Conservation (phyloP, 2,329 filamentous ascomycete genomes). For the Cryphonectria radicalis region DNA sequence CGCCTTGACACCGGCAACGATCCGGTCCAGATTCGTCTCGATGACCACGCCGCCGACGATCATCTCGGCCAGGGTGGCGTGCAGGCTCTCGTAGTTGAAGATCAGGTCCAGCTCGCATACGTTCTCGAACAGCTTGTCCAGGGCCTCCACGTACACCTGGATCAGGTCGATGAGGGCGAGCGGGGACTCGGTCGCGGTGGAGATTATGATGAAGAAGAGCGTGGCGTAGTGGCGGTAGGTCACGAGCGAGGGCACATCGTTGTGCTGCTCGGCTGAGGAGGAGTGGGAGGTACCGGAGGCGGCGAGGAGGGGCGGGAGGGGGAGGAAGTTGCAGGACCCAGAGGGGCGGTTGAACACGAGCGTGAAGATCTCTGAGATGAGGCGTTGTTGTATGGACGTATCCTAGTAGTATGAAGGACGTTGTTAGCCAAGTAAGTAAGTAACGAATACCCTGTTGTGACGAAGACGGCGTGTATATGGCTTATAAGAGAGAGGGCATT, state of each 20-base stretch:
- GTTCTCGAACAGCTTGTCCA: constrained; percentile 96
- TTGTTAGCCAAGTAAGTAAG: not conserved
- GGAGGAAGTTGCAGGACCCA: constrained; percentile 97
- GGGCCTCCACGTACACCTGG: constrained; percentile 95
- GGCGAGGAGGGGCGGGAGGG: constrained; percentile 69
- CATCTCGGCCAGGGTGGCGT: constrained; percentile 91
- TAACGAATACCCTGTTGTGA: not conserved
- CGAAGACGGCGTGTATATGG: not conserved
- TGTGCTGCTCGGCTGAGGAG: constrained; percentile 68
- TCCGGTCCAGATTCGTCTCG: constrained; percentile 86
- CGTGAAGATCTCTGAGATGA: constrained; percentile 96
- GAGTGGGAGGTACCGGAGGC: constrained; percentile 65
- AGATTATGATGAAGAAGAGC: constrained; percentile 98
- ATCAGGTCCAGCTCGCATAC: constrained; percentile 98
- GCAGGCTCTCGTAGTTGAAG: constrained; percentile 97
- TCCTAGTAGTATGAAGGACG: constrained; percentile 68
- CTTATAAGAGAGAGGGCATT: not conserved
- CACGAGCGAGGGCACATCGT: constrained; percentile 91
- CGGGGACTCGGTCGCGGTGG: constrained; percentile 92
- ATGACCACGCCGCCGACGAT: constrained; percentile 93
- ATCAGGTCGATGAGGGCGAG: constrained; percentile 95
- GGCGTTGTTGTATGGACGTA: constrained; percentile 93
- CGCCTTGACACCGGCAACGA: constrained; percentile 80
- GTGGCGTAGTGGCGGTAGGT: constrained; percentile 99
- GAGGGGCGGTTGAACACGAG: constrained; percentile 89